Base-by-base conservation (phyloP, 257 asterid species). In the Solanum boliviense region DNA sequence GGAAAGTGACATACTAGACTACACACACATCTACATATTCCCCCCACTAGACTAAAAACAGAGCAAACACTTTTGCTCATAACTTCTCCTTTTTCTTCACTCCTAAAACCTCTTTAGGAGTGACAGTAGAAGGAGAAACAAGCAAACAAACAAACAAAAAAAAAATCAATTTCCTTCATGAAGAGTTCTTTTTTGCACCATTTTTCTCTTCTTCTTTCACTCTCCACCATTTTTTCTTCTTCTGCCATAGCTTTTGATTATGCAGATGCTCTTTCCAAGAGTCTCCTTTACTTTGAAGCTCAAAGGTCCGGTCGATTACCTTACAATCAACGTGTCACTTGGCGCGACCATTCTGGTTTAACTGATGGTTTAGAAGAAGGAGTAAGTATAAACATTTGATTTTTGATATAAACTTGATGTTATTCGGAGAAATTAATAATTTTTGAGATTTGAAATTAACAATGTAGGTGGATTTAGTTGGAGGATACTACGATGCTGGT, bases 401-500 rank as follows among this genome's bases (percentile, higher is more conserved):
- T 7, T 7, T 10, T 2, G 2, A 18, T 2, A 56, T 6, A 56
- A 56, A 48, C 21, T 23, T 21, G 23, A 1, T 11, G 2, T 11
- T 2, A 36, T 10, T n/a, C 7, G 34, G 58, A 39, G 35, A 76
- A 76, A 13, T 13, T 12, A 76, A 38, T 76, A 4, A 38, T 23
- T 35, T 78, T 79, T 32, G 0, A 2, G 1, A 41, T 87, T 34
- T 9, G 62, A 1, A 16, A 72, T 60, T 74, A 13, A 7, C 6
- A 76, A 58, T 70, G 44, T 87, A 93, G 93, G 95, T 91, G 86
- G 95, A 93, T 71, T 88, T 93, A 87, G 95, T 93, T 20, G 96
- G 96, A 13, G 96, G 95, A 0, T 93, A 93, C 86, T 91, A 93
- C 25, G 95, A 93, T 85, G 95, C 94, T 23, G 95, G 95, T 21